Percentiles rank a stretch among this genome's conserved stretches.
These are phyloP conservation scores for Blastocystis hominis DNA, from an alignment of 352 stramenopile genomes.

Conservation along the genomic window DNA sequence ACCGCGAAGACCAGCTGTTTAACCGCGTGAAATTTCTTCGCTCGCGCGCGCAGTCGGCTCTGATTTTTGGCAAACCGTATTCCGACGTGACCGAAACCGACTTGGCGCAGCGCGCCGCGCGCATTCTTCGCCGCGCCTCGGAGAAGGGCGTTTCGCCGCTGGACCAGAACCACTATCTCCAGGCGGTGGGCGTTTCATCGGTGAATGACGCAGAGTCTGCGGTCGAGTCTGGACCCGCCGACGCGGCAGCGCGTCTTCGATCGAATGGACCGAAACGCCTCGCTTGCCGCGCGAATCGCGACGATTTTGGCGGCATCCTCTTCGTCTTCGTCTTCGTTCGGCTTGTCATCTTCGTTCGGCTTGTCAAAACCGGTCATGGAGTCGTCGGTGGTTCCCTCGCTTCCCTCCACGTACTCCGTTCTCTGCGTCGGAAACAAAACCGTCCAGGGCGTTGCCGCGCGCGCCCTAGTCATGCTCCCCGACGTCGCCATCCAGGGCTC, in stretches of 20 bases:
- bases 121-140: neutral
- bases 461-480: neutral
- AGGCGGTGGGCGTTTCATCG: neutral
- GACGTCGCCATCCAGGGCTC: neutral
- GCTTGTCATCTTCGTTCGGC: no score
- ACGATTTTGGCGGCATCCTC: neutral
- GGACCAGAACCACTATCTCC: neutral
- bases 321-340: neutral
- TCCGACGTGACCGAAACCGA: neutral
- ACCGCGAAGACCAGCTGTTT: neutral
- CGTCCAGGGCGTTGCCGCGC: neutral
- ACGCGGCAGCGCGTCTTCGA: neutral
- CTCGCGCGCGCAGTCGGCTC: neutral
- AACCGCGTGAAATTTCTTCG: neutral
- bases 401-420: neutral
- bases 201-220: neutral
- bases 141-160: neutral
- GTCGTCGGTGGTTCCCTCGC: neutral
- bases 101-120: neutral
- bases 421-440: neutral
- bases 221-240: neutral
- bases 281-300: neutral
- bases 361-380: neutral
- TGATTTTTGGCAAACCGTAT: constrained; percentile 4
- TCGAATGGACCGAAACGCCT: neutral